Percentiles rank a stretch among this genome's conserved stretches.
phyloP scores from a whole-genome alignment of 257 asterid genomes.

The Voacanga thouarsii region DNA sequence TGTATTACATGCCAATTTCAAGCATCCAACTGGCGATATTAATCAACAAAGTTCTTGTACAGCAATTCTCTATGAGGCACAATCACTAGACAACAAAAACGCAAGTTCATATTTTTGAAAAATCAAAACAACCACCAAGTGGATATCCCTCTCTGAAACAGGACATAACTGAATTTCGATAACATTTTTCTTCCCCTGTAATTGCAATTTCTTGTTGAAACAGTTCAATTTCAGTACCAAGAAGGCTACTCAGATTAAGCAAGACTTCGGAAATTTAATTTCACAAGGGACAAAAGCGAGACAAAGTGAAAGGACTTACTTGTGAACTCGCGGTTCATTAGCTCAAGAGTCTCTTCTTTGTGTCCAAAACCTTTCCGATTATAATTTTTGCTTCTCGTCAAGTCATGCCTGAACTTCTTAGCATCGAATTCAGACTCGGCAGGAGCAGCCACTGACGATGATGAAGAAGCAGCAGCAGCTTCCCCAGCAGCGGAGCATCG shows the following conservation, averaged over 20 bases:
- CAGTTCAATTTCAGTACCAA: not conserved
- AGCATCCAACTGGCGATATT: too few relatives aligned
- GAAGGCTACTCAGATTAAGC: not conserved
- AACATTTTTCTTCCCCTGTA: not conserved
- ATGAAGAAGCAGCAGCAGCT: conserved; percentile 26
- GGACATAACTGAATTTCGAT: not conserved
- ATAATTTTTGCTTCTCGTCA: conserved; percentile 86
- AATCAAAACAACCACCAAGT: not conserved
- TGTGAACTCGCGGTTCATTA: conserved; percentile 74
- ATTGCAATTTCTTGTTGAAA: not conserved
- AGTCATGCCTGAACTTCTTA: conserved; percentile 73
- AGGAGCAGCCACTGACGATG: conserved; percentile 34
- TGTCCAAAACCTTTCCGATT: conserved; percentile 91
- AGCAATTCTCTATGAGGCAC: too few relatives aligned
- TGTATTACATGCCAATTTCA: too few relatives aligned
- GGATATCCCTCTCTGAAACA: not conserved
- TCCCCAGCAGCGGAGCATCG: conserved; percentile 68
- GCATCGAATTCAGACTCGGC: conserved; percentile 64
- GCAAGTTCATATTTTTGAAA: not conserved
- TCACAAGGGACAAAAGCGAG: not conserved
- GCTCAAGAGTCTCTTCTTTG: conserved; percentile 69
- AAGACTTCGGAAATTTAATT: not conserved
- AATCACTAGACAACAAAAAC: too few relatives aligned
- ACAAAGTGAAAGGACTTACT: conserved; percentile 43
- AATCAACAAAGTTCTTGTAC: too few relatives aligned